Evolutionary conservation across 345 rosid species (phyloP), one percentile per base, ranked within the genome.

Genomic region (Moricandia arvensis): DNA sequence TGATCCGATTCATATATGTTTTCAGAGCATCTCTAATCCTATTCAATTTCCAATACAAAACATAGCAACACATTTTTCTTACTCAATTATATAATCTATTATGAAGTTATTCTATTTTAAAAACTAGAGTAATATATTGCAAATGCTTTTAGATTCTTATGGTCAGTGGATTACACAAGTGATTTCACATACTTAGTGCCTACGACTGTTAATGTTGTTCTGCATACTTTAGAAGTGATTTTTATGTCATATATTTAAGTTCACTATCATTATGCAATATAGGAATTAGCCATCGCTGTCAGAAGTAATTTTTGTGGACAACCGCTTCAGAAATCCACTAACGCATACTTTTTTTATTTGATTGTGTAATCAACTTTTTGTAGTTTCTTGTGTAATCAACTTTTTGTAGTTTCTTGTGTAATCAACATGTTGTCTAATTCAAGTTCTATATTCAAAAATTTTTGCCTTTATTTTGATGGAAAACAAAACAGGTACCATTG

Each of bases 251-350:
- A 33, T 51, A 49, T 63, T 64, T 4, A 63, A 26, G 31, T n/a
- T 73, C 37, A 18, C 35, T 49, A 71, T 24, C 69, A 53, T 1
- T 21, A 65, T 27, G 59, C 30, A 66, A 33, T 45, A 18, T 24
- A 21, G 15, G n/a, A 60, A 75, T 26, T 17, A 60, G 6, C 12
- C 24, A 35, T 63, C 71, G 69, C 65, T 63, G 24, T 69, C 75
- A 29, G 3, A 63, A 55, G 66, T 55, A 33, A 15, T 54, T 76
- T 18, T 76, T 59, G 59, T 76, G 80, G 80, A 70, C 37, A 69
- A 70, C 70, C 70, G 10, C 51, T 54, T 76, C 65, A 57, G 7
- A 63, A n/a, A 51, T 70, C 80, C 75, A 70, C 80, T 76, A 26
- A 35, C 5, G 26, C 17, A 12, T 16, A 61, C 2, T n/a, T 17